Evolutionary conservation across 352 stramenopile genomes (phyloP), one percentile per base, ranked within the genome.

Genomic region (Globisporangium cylindrosporum): DNA sequence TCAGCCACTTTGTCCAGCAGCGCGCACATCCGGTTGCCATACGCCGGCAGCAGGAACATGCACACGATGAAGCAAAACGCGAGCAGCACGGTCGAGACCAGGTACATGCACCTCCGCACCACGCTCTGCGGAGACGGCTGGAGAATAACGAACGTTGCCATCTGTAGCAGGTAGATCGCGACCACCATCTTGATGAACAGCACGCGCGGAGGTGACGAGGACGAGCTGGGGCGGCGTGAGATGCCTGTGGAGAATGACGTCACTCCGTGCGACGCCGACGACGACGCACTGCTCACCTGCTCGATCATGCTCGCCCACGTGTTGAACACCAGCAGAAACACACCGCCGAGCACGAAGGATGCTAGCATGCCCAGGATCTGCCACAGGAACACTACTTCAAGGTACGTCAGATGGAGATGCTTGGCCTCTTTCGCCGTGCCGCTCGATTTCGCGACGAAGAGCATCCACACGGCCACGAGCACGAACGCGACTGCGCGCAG

Each of bases 221-320:
- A 0, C 59, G 56, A 18, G 61, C 27, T 32, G 41, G 63, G 5
- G 66, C 32, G 34, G 67, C 63, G 38, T 25, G 36, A 41, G 24
- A 58, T 9, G 6, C 34, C 24, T 55, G 49, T 41, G 29, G 63
- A 9, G 51, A 59, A 67, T 20, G 61, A 38, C 34, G 51, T 36
- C 43, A 55, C 38, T 14, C 51, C 51, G 24, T 58, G 51, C 1
- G 51, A 36, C 15, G 29, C 56, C 3, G 29, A 36, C 34, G 58
- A 64, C 7, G 63, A 46, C 58, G 63, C 53, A 8, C 54, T 73
- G 18, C 73, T 74, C 38, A 90, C 81, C 36, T 81, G 76, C 62
- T 88, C 81, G 65, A 90, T 79, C 79, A 90, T 90, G 55, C 76
- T 70, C 3, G 81, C 81, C 79, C 81, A 90, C 46, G 81, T 90